A percentile compares a stretch with the other conserved stretches of the same genome.
These are phyloP conservation scores for Colletotrichum cordylinicola DNA, from an alignment of 2,329 filamentous ascomycete species.

Conservation along the genomic window DNA sequence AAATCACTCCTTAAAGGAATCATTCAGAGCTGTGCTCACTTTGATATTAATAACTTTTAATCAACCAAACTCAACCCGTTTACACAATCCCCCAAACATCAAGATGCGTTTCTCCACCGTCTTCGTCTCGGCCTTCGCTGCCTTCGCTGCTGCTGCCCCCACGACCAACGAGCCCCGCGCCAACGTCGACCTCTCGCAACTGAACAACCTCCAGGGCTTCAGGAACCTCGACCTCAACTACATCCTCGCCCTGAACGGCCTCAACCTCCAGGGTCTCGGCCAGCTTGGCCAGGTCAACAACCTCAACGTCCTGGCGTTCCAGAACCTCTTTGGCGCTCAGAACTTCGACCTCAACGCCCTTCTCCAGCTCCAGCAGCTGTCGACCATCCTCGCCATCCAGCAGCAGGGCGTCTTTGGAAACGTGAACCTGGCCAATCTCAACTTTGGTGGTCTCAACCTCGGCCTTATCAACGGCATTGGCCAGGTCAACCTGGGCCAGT, in stretches of 20 bases:
- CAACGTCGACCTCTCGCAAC: constrained; percentile 42
- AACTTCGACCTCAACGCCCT: constrained; percentile 45
- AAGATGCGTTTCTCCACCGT: constrained; percentile 57
- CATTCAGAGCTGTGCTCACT: constrained; percentile 52
- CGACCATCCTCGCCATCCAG: constrained; percentile 40
- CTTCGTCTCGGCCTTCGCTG: constrained; percentile 49
- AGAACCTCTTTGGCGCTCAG: constrained; percentile 44
- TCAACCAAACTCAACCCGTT: constrained; percentile 29
- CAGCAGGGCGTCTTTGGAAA: constrained; percentile 34
- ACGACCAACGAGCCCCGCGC: constrained; percentile 39
- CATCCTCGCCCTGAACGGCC: constrained; percentile 50
- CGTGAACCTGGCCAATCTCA: constrained; percentile 31
- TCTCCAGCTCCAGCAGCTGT: constrained; percentile 47
- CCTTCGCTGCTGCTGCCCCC: constrained; percentile 50
- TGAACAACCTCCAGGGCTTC: constrained; percentile 47
- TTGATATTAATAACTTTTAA: constrained; percentile 31
- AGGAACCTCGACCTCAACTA: constrained; percentile 48
- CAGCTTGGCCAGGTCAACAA: constrained; percentile 35
- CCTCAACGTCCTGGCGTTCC: constrained; percentile 49
- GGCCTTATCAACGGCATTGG: constrained; percentile 33
- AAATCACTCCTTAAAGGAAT: constrained; percentile 36
- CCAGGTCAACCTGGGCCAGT: constrained; percentile 31
- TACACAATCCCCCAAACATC: constrained; percentile 29
- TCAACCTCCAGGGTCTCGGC: constrained; percentile 49
- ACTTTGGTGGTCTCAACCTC: constrained; percentile 32